Percentiles rank a stretch among this genome's conserved stretches.
Conservation (phyloP, 495 filamentous ascomycete species). For the Chaetomidium leptoderma region DNA sequence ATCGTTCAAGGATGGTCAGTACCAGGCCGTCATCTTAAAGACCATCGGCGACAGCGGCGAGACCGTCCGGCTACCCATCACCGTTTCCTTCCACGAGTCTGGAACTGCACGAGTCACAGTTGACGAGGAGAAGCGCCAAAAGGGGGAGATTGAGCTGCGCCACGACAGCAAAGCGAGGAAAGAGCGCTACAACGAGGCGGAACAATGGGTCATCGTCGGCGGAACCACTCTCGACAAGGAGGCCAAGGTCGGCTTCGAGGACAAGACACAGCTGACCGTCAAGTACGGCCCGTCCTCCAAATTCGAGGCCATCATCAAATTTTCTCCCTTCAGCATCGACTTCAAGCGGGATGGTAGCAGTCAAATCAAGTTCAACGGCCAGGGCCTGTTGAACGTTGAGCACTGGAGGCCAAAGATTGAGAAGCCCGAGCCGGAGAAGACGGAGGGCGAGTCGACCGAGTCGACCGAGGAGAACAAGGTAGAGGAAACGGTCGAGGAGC, state of each 20-base stretch:
- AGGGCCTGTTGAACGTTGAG: conserved; percentile 83
- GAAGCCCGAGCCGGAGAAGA: conserved; percentile 49
- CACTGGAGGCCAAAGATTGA: conserved; percentile 93
- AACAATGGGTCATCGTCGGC: conserved; percentile 81
- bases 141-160: conserved; percentile 81
- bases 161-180: conserved; percentile 81
- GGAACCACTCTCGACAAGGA: conserved; percentile 64
- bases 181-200: conserved; percentile 88
- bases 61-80: conserved; percentile 73
- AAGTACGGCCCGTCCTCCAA: conserved; percentile 71
- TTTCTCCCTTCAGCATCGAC: conserved; percentile 75
- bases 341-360: conserved; percentile 77
- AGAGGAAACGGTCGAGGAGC: conserved; percentile 29
- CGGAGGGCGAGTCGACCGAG: conserved; percentile 48
- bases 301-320: conserved; percentile 76
- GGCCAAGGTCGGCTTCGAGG: conserved; percentile 54
- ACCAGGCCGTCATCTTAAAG: conserved; percentile 77
- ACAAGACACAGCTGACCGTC: conserved; percentile 66
- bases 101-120: conserved; percentile 80
- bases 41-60: conserved; percentile 55
- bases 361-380: conserved; percentile 85
- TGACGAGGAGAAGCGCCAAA: conserved; percentile 85
- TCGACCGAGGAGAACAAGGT: conserved; percentile 33
- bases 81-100: conserved; percentile 80
- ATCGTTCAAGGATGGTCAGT: conserved; percentile 70